Evolutionary conservation across 2,329 filamentous ascomycete genomes (phyloP).

Genomic region (Cercospora janseana): DNA sequence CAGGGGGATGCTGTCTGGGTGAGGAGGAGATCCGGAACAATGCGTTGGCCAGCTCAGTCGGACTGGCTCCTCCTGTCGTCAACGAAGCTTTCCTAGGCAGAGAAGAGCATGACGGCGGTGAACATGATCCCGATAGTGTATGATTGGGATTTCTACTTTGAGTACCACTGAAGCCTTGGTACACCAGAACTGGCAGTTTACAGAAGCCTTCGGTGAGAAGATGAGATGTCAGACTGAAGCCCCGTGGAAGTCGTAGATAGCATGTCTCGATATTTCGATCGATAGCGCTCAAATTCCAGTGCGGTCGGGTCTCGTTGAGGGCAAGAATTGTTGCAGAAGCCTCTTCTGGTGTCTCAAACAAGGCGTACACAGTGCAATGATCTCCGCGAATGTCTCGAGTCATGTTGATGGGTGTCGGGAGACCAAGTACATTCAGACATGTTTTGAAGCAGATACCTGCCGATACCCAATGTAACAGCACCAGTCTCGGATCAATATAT

Average conservation of each 20-base stretch:
- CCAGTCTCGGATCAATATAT: conserved; percentile 14
- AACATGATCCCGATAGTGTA: not conserved
- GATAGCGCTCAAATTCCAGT: conserved; percentile 11
- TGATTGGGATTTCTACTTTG: conserved; percentile 7
- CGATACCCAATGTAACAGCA: conserved; percentile 14
- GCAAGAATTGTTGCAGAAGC: conserved; percentile 2
- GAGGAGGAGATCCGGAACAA: conserved; percentile 11
- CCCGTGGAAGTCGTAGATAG: conserved; percentile 8
- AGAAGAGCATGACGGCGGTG: conserved; percentile 3
- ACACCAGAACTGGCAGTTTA: conserved; percentile 10
- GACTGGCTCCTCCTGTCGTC: conserved; percentile 8
- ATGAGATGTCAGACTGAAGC: conserved; percentile 13
- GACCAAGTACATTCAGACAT: conserved; percentile 14
- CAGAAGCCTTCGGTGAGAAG: conserved; percentile 12
- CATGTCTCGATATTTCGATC: conserved; percentile 13
- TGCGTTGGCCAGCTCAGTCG: conserved; percentile 13
- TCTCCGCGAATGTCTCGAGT: conserved; percentile 17
- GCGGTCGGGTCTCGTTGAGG: conserved; percentile 10
- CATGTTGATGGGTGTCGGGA: conserved; percentile 10
- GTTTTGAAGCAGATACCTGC: conserved; percentile 14
- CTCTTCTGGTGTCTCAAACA: conserved; percentile 12
- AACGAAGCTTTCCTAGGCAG: conserved; percentile 1
- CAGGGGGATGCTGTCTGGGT: conserved; percentile 10
- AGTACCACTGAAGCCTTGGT: conserved; percentile 8
- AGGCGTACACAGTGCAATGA: conserved; percentile 12